Conservation (phyloP, 2,329 filamentous ascomycete genomes). For the Passalora sequoiae region DNA sequence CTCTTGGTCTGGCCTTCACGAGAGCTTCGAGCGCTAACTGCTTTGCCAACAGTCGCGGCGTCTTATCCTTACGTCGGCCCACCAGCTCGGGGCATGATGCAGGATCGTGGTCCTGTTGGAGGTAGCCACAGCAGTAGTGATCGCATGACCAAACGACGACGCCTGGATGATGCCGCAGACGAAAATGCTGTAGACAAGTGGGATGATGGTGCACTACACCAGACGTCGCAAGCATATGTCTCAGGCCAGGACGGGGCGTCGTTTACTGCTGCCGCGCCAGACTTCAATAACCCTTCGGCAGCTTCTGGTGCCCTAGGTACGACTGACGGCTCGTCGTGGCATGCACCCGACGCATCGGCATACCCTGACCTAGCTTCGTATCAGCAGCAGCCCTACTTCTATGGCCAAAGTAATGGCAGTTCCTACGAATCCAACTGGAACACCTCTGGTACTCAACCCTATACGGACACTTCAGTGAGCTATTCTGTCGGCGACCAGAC, state of each 20-base stretch:
- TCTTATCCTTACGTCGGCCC: conserved; percentile 7
- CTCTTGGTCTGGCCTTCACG: not conserved
- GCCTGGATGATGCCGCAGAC: conserved; percentile 2
- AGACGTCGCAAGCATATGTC: not conserved
- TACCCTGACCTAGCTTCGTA: conserved; percentile 26
- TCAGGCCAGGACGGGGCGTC: conserved; percentile 6
- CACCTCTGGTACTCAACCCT: conserved; percentile 10
- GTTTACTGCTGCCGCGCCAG: not conserved
- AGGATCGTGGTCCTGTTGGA: conserved; percentile 3
- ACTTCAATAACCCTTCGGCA: conserved; percentile 2
- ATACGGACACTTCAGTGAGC: conserved; percentile 6
- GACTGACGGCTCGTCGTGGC: conserved; percentile 14
- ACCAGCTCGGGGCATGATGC: conserved; percentile 5
- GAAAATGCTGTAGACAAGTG: conserved; percentile 4
- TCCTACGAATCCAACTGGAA: conserved; percentile 27
- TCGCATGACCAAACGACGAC: conserved; percentile 7
- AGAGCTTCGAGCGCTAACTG: conserved; percentile 2
- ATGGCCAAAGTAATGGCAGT: conserved; percentile 19
- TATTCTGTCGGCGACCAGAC: conserved; percentile 14
- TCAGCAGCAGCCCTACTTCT: conserved; percentile 30
- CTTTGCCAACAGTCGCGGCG: conserved; percentile 3
- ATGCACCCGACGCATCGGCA: conserved; percentile 14
- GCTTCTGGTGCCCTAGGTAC: conserved; percentile 9
- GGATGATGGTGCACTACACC: conserved; percentile 4
- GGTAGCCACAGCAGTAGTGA: not conserved